A percentile compares a stretch with the other conserved stretches of the same genome.
Conservation (phyloP, 345 rosid species). For the Citrus inodora region DNA sequence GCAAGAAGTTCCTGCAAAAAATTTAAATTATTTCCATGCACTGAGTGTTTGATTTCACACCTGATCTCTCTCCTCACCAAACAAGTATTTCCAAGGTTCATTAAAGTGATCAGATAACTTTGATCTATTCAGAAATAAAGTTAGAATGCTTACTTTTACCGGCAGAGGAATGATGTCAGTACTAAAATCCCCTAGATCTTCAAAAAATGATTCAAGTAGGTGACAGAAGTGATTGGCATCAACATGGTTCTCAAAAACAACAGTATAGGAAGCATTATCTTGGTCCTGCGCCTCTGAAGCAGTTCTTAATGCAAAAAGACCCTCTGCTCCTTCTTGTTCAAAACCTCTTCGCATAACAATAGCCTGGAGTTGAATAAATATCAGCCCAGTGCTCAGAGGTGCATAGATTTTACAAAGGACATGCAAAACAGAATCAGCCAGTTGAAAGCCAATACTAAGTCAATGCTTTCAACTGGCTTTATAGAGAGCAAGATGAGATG, state of each 20-base stretch:
- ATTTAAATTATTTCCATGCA: background rate
- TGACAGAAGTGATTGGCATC: conserved; percentile 83
- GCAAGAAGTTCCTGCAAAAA: conserved; percentile 56
- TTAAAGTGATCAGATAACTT: background rate
- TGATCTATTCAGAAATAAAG: background rate
- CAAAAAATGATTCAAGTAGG: conserved; percentile 64
- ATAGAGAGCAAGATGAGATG: background rate
- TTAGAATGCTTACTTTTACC: conserved; percentile 41
- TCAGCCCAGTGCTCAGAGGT: background rate
- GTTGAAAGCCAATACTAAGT: background rate
- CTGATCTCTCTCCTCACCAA: background rate
- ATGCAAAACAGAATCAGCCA: background rate
- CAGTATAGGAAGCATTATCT: conserved; percentile 29
- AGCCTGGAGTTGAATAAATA: conserved; percentile 39
- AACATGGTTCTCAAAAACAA: conserved; percentile 70
- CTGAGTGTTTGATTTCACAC: no score
- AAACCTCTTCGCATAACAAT: conserved; percentile 59
- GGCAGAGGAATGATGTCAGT: conserved; percentile 61
- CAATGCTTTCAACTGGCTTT: background rate
- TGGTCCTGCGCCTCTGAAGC: conserved; percentile 27
- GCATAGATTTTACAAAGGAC: background rate
- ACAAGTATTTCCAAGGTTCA: background rate
- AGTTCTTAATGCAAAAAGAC: conserved; percentile 45
- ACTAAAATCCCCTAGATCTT: conserved; percentile 60
- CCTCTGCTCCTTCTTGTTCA: conserved; percentile 44